Conservation (phyloP, 495 filamentous ascomycete species). For the Annulohypoxylon nitens region DNA sequence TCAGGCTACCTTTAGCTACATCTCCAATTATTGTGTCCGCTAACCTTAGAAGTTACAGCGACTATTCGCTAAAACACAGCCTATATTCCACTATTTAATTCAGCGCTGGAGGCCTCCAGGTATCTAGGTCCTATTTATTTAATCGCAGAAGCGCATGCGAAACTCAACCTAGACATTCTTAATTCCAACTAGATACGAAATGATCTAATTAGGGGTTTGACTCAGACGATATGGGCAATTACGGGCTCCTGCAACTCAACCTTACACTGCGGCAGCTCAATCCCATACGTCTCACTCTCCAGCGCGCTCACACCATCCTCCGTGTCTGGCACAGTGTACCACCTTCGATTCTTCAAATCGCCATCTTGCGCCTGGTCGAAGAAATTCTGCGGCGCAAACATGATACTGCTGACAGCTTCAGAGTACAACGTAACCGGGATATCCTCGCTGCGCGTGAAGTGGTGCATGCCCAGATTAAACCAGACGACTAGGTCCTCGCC, state of each 20-base stretch:
- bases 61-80: too few species aligned
- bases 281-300: slow-evolving; percentile 34
- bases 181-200: too few species aligned
- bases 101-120: too few species aligned
- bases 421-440: slow-evolving; percentile 67
- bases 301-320: slow-evolving; percentile 9
- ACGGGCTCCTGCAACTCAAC: slow-evolving; percentile 36
- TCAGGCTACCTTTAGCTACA: too few species aligned
- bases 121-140: too few species aligned
- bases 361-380: slow-evolving; percentile 47
- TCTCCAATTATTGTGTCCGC: too few species aligned
- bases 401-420: slow-evolving; percentile 59
- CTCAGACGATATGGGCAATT: slow-evolving; percentile 24
- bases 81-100: too few species aligned
- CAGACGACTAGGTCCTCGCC: slow-evolving; percentile 63
- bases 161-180: too few species aligned
- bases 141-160: too few species aligned
- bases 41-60: too few species aligned
- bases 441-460: slow-evolving; percentile 67
- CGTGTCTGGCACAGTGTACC: slow-evolving; percentile 47
- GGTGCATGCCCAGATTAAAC: slow-evolving; percentile 71
- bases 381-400: slow-evolving; percentile 64
- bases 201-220: not conserved
- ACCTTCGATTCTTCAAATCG: slow-evolving; percentile 43
- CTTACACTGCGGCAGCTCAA: slow-evolving; percentile 37